phyloP scores from a whole-genome alignment of 257 asterid genomes.

The Craterostigma plantagineum region DNA sequence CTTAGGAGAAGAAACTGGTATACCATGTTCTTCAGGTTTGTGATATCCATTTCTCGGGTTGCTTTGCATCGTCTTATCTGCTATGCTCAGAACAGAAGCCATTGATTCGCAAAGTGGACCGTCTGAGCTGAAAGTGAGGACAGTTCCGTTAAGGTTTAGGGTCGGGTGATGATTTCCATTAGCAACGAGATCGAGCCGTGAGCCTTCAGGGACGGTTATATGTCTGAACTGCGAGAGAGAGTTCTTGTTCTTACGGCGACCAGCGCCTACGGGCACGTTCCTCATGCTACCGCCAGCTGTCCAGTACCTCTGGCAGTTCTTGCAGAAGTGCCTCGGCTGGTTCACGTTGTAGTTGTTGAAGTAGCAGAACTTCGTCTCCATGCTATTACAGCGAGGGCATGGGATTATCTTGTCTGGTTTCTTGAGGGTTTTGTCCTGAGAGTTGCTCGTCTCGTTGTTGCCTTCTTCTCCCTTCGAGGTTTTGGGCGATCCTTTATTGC shows the following conservation, averaged over 20 bases:
- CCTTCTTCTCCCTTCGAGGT: slow-evolving; percentile 28
- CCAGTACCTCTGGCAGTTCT: slow-evolving; percentile 98
- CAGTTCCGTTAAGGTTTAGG: slow-evolving; percentile 15
- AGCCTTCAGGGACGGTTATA: slow-evolving; percentile 13
- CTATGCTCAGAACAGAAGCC: slow-evolving; percentile 16
- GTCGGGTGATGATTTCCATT: slow-evolving; percentile 17
- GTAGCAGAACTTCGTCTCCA: slow-evolving; percentile 95
- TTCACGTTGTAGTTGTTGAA: slow-evolving; percentile 85
- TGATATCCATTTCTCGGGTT: slow-evolving; percentile 6
- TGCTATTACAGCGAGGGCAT: slow-evolving; percentile 95
- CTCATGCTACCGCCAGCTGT: slow-evolving; percentile 99
- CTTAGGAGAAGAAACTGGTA: slow-evolving; percentile 12
- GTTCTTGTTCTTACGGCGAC: slow-evolving; percentile 86
- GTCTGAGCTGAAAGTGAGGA: slow-evolving; percentile 18
- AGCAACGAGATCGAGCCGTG: slow-evolving; percentile 12
- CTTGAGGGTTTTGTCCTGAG: slow-evolving; percentile 50
- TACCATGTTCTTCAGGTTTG: slow-evolving; percentile 10
- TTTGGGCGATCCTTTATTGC: slow-evolving; percentile 17
- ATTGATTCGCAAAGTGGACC: slow-evolving; percentile 23
- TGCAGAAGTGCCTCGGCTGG: slow-evolving; percentile 96
- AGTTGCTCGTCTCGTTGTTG: slow-evolving; percentile 31
- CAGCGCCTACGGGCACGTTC: slow-evolving; percentile 92
- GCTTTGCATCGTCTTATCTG: slow-evolving; percentile 12
- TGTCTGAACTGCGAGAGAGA: slow-evolving; percentile 30
- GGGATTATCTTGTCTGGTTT: slow-evolving; percentile 85